Evolutionary conservation across 2,329 filamentous ascomycete species (phyloP).

Genomic region (Pseudonectria foliicola): DNA sequence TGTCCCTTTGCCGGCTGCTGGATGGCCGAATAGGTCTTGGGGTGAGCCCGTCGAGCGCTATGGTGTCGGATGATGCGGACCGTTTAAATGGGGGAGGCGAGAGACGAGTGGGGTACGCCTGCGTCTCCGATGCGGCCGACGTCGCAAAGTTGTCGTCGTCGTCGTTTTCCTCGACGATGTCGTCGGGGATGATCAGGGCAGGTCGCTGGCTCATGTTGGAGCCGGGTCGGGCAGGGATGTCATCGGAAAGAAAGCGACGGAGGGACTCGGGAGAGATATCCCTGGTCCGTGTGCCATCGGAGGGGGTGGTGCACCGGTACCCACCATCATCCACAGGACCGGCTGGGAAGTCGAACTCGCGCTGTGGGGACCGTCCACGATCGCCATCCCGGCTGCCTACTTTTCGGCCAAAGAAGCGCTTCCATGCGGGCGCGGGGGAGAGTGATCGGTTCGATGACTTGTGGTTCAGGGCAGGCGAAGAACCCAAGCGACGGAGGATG

Average conservation of each 20-base stretch:
- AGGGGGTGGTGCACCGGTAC: slow-evolving; percentile 18
- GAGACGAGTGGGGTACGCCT: slow-evolving; percentile 38
- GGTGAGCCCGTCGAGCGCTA: slow-evolving; percentile 14
- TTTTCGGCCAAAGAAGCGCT: slow-evolving; percentile 43
- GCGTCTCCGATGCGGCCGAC: slow-evolving; percentile 38
- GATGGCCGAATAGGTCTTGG: slow-evolving; percentile 15
- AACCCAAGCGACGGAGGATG: slow-evolving; percentile 19
- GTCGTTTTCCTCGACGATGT: slow-evolving; percentile 31
- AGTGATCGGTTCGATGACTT: slow-evolving; percentile 39
- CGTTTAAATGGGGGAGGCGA: slow-evolving; percentile 48
- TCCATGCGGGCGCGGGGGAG: slow-evolving; percentile 45
- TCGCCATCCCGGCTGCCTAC: slow-evolving; percentile 26
- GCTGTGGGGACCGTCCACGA: slow-evolving; percentile 26
- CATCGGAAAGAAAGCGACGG: slow-evolving; percentile 44
- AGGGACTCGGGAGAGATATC: slow-evolving; percentile 52
- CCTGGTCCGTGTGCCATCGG: slow-evolving; percentile 37
- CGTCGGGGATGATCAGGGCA: slow-evolving; percentile 28
- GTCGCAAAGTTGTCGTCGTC: slow-evolving; percentile 59
- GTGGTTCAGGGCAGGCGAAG: slow-evolving; percentile 25
- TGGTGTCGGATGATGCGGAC: slow-evolving; percentile 22
- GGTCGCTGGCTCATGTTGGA: slow-evolving; percentile 24
- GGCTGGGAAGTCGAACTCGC: slow-evolving; percentile 13
- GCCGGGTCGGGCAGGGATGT: slow-evolving; percentile 25
- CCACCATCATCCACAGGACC: slow-evolving; percentile 7
- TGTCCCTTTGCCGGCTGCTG: slow-evolving; percentile 6